Percentiles rank a stretch among this genome's conserved stretches.
Evolutionary conservation across 441 rosid species (phyloP).

Genomic region (Erodium chrysanthum): DNA sequence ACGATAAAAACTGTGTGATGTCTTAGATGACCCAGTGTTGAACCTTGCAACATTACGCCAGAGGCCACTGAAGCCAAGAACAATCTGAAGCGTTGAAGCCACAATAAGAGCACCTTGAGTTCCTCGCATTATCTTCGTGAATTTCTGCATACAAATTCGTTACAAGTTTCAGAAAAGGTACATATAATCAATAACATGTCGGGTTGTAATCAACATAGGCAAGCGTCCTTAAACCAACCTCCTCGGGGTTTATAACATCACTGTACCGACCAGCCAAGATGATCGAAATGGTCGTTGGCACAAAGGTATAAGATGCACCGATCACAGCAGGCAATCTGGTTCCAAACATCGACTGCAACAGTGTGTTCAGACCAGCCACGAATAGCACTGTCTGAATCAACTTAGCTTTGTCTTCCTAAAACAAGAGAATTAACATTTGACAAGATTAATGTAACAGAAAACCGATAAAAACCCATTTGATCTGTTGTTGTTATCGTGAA

Average conservation of each 20-base stretch:
- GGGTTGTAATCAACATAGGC: constrained; percentile 3
- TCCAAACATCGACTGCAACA: constrained; percentile 65
- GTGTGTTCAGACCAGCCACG: constrained; percentile 86
- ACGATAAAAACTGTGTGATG: not conserved
- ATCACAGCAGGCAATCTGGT: constrained; percentile 81
- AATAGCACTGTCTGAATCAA: constrained; percentile 87
- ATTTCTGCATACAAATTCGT: constrained; percentile 40
- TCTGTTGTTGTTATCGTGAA: not conserved
- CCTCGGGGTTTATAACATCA: constrained; percentile 43
- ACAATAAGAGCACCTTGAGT: constrained; percentile 85
- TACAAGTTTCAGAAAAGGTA: not conserved
- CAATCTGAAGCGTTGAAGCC: constrained; percentile 87
- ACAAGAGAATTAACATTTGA: constrained; percentile 1
- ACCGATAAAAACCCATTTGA: too few species aligned
- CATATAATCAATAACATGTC: not conserved
- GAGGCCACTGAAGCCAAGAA: constrained; percentile 91
- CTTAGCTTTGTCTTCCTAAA: constrained; percentile 78
- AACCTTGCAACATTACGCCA: constrained; percentile 91
- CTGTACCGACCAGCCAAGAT: constrained; percentile 78
- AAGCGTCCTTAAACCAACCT: constrained; percentile 38
- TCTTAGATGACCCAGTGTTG: constrained; percentile 1
- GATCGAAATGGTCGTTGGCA: constrained; percentile 82
- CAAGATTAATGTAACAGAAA: too few species aligned
- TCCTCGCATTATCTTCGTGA: constrained; percentile 77
- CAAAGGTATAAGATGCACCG: constrained; percentile 78